phyloP scores from a whole-genome alignment of 2,329 filamentous ascomycete genomes.

The Alternaria consortialis region DNA sequence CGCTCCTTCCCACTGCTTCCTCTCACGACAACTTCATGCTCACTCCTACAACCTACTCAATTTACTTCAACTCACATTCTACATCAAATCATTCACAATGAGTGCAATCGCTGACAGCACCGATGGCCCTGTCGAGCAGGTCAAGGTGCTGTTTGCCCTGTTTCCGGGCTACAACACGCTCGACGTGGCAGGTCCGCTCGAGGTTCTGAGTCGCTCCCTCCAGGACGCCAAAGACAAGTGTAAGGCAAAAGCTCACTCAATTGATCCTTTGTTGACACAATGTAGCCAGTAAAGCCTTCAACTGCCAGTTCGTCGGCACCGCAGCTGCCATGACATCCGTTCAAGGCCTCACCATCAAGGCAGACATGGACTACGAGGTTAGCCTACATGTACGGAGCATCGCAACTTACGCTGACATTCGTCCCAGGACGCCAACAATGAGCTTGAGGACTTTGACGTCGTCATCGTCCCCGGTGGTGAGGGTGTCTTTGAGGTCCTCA shows the following conservation, averaged over 20 bases:
- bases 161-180: conserved; percentile 65
- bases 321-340: conserved; percentile 59
- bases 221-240: conserved; percentile 64
- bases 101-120: conserved; percentile 52
- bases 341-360: conserved; percentile 74
- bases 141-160: conserved; percentile 69
- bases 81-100: conserved; percentile 44
- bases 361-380: conserved; percentile 76
- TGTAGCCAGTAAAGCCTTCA: conserved; percentile 63
- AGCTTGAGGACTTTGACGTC: conserved; percentile 78
- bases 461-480: conserved; percentile 80
- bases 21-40: conserved; percentile 31
- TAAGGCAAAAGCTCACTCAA: conserved; percentile 36
- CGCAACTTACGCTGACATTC: neutral
- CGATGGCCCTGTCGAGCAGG: conserved; percentile 62
- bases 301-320: conserved; percentile 61
- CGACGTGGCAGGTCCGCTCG: conserved; percentile 66
- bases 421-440: conserved; percentile 71
- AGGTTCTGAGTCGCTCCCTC: conserved; percentile 64
- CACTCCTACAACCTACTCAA: conserved; percentile 25
- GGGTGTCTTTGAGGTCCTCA: conserved; percentile 67
- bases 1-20: conserved; percentile 22
- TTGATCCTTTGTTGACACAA: conserved; percentile 31
- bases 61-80: conserved; percentile 28
- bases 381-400: neutral